Evolutionary conservation across 768 basidiomycete species (phyloP), one percentile per base, ranked within the genome.

Genomic region (Boletellus emodensis): DNA sequence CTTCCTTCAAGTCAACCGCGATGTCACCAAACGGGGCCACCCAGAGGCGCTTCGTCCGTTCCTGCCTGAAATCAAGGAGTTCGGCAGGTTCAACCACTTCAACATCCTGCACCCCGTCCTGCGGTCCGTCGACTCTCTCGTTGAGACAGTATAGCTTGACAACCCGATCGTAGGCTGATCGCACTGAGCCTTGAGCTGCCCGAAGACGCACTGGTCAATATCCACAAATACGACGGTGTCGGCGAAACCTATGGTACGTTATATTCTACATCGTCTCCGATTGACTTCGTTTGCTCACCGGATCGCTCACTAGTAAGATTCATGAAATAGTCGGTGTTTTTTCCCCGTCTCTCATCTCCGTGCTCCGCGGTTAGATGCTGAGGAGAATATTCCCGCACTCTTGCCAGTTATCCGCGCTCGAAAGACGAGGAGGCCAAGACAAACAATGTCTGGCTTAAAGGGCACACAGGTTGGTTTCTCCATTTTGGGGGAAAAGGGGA

Each of bases 291-390:
- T 12, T 41, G 13, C 51, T 51, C 22, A 53, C 28, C 34, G 11
- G 30, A 3, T 30, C 20, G 6, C 14, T 28, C 17, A 17, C 30
- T 47, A 84, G 83, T 78, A 6, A 72, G 83, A 40, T 83, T 79
- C 62, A 83, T 84, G 81, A 83, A 84, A 68, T 85, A 84, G 82
- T 81, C 26, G 12, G 79, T 55, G 2, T 36, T 20, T 43, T n/a
- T 12, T 18, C 26, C 13, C 18, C 24, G 22, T 9, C 14, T 37
- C 15, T 30, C 14, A 6, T 1, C n/a, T 36, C 14, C 17, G 9
- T 17, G 9, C 41, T 6, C 47, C 39, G n/a, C 2, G 8, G 30
- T 10, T 30, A 9, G 8, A 7, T 7, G 11, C 30, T 30, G 30
- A 30, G 9, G 11, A 52, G 24, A 14, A 9, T 13, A 10, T 40